These are phyloP conservation scores for Colletotrichum falcatum DNA, from an alignment of 2,329 filamentous ascomycete species.

Conservation along the genomic window DNA sequence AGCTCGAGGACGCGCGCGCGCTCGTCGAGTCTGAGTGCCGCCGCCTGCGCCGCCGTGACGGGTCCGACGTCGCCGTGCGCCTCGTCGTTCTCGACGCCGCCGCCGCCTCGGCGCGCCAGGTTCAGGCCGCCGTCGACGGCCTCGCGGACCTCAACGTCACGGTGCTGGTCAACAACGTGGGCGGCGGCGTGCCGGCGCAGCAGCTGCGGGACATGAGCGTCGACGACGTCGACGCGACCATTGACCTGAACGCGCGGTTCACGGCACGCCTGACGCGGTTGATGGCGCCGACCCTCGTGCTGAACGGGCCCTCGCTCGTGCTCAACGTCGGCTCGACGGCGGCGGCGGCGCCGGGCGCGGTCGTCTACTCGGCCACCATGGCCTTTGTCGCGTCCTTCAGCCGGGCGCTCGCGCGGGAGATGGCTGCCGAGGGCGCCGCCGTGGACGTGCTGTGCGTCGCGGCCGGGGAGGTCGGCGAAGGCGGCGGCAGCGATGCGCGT, in stretches of 20 bases:
- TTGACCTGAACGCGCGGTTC: conserved; percentile 51
- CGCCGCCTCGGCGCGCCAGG: conserved; percentile 46
- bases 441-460: conserved; percentile 48
- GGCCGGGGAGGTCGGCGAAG: conserved; percentile 45
- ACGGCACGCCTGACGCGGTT: conserved; percentile 50
- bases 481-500: conserved; percentile 33
- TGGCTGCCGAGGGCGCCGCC: conserved; percentile 42
- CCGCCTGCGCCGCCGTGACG: conserved; percentile 43
- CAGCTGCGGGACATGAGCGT: conserved; percentile 45
- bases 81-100: conserved; percentile 48
- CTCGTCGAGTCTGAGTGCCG: conserved; percentile 40
- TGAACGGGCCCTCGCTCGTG: conserved; percentile 45
- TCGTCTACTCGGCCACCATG: conserved; percentile 49
- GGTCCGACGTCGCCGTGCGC: conserved; percentile 45
- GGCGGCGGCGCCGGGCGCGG: conserved; percentile 43
- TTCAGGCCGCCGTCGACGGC: conserved; percentile 44
- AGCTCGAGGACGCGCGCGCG: conserved; percentile 45
- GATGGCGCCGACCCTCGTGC: conserved; percentile 44
- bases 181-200: conserved; percentile 45
- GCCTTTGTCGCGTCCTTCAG: conserved; percentile 49
- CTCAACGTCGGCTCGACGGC: conserved; percentile 47
- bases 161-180: conserved; percentile 52
- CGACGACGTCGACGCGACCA: conserved; percentile 47
- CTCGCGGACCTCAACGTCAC: conserved; percentile 46
- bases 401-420: conserved; percentile 46